phyloP scores from a whole-genome alignment of 495 filamentous ascomycete species.

The Glonium stellatum region DNA sequence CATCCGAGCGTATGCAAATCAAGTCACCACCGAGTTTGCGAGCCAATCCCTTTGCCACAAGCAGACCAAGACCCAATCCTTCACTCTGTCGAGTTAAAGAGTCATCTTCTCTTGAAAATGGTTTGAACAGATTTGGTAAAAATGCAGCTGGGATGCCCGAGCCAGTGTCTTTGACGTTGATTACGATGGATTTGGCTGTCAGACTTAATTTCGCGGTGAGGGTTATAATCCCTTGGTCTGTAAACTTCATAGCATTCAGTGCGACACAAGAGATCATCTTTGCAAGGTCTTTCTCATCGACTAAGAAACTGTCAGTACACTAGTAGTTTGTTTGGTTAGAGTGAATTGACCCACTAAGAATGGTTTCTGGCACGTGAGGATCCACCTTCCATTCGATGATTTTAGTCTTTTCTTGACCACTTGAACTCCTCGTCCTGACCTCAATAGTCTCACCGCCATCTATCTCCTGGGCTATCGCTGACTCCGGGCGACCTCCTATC shows the following conservation, averaged over 20 bases:
- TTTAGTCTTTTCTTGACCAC: constrained; percentile 52
- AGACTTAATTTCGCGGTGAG: constrained; percentile 49
- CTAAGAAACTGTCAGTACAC: constrained; percentile 11
- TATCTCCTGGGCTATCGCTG: constrained; percentile 52
- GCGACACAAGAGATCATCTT: constrained; percentile 70
- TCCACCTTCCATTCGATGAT: constrained; percentile 64
- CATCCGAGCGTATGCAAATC: constrained; percentile 60
- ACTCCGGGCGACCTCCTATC: constrained; percentile 68
- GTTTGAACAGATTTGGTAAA: constrained; percentile 64
- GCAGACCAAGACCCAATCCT: constrained; percentile 65
- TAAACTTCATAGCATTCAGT: constrained; percentile 76
- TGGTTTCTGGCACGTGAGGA: constrained; percentile 54
- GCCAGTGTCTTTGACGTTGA: constrained; percentile 62
- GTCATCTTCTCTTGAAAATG: constrained; percentile 66
- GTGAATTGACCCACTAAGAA: constrained; percentile 44
- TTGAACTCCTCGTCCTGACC: constrained; percentile 52
- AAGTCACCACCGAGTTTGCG: constrained; percentile 71
- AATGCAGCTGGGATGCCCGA: constrained; percentile 66
- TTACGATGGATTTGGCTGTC: constrained; percentile 49
- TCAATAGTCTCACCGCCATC: constrained; percentile 61
- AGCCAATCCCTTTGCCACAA: constrained; percentile 70
- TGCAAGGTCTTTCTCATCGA: constrained; percentile 65
- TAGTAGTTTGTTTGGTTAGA: constrained; percentile 3
- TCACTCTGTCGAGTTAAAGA: constrained; percentile 66
- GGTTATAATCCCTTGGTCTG: constrained; percentile 59